Evolutionary conservation across 768 basidiomycete species (phyloP).

Genomic region (Boletus sensibilis): DNA sequence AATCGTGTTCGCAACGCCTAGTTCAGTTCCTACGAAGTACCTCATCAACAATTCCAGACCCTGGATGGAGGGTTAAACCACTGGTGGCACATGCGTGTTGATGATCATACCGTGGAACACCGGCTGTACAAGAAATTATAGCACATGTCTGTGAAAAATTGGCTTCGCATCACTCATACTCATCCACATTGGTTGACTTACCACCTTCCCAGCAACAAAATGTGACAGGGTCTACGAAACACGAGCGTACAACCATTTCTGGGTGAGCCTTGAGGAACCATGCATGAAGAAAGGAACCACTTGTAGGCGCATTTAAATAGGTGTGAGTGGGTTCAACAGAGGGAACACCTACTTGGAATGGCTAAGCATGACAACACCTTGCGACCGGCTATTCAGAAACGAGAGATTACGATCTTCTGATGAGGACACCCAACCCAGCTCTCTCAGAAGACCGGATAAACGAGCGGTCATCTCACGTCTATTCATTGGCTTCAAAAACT

Average conservation of each 20-base stretch:
- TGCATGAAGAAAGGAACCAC: constrained; percentile 80
- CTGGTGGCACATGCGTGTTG: neutral
- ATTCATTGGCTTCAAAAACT: constrained; percentile 69
- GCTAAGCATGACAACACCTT: constrained; percentile 75
- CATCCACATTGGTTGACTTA: constrained; percentile 33
- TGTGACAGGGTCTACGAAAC: constrained; percentile 88
- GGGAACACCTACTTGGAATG: constrained; percentile 76
- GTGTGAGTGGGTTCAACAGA: neutral
- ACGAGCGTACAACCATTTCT: constrained; percentile 66
- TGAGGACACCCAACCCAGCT: constrained; percentile 62
- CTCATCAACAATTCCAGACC: constrained; percentile 77
- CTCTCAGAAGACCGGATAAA: constrained; percentile 54
- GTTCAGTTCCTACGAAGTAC: constrained; percentile 85
- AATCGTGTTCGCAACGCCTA: constrained; percentile 84
- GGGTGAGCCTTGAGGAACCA: constrained; percentile 87
- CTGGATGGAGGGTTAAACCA: constrained; percentile 36
- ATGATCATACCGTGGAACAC: constrained; percentile 52
- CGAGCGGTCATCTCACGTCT: constrained; percentile 55
- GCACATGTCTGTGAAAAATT: constrained; percentile 63
- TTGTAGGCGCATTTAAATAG: constrained; percentile 26
- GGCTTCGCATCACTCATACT: neutral
- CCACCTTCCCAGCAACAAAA: constrained; percentile 96
- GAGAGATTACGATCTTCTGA: constrained; percentile 14
- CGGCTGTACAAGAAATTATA: constrained; percentile 85
- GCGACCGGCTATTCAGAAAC: constrained; percentile 14